These are phyloP conservation scores for Auricularia cornea DNA, from an alignment of 768 basidiomycete genomes.

Conservation along the genomic window DNA sequence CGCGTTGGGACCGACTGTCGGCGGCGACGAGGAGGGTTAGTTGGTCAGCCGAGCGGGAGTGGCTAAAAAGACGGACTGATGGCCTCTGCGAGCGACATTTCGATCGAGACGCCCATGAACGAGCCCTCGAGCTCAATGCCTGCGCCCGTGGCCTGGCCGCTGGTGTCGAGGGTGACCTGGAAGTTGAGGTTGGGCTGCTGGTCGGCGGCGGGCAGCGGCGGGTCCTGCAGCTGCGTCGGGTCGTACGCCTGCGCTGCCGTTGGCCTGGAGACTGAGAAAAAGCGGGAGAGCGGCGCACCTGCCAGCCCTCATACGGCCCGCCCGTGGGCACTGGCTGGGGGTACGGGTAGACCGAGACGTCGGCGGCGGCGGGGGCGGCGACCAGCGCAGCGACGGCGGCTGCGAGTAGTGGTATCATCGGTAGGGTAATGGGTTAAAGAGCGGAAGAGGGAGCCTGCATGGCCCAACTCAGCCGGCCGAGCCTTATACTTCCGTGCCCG, in stretches of 20 bases:
- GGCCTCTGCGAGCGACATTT: conserved; percentile 63
- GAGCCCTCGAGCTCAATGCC: background rate
- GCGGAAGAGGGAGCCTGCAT: background rate
- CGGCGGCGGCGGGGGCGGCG: background rate
- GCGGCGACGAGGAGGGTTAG: conserved; percentile 26
- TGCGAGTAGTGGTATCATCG: background rate
- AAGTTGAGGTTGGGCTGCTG: background rate
- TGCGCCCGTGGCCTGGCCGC: background rate
- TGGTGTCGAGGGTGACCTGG: background rate
- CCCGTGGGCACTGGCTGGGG: background rate
- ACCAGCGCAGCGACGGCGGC: background rate
- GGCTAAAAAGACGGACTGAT: conserved; percentile 42
- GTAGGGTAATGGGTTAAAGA: background rate
- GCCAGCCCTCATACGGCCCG: background rate
- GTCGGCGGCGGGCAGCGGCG: background rate
- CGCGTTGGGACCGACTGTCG: conserved; percentile 44
- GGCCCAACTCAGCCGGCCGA: background rate
- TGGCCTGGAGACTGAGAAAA: background rate
- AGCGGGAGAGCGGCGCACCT: too few species aligned
- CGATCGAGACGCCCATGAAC: conserved; percentile 69
- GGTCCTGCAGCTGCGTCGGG: background rate
- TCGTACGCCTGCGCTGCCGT: background rate
- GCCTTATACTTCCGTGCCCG: too few species aligned
- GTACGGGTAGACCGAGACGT: background rate
- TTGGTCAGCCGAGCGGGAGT: too few species aligned